Percentiles rank a stretch among this genome's conserved stretches.
Evolutionary conservation across 257 asterid species (phyloP).

Genomic region (Solanum ossicruentum): DNA sequence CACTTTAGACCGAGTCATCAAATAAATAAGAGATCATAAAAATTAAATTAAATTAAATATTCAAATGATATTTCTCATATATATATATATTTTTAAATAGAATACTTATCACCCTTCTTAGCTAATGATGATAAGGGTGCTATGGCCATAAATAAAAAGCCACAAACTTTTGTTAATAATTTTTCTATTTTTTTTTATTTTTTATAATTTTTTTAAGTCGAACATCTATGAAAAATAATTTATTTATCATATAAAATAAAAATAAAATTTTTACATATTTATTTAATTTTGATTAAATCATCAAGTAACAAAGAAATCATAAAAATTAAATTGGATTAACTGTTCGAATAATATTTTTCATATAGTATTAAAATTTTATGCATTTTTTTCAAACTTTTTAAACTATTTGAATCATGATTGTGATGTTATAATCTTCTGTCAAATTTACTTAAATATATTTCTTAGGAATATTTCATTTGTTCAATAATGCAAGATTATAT

Average conservation of each 20-base stretch:
- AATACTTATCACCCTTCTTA: not conserved
- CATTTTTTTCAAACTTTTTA: not conserved
- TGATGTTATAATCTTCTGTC: not conserved
- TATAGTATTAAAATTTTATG: not conserved
- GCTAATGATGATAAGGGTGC: not conserved
- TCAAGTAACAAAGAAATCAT: no score
- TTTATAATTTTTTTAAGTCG: not conserved
- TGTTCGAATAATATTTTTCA: no score
- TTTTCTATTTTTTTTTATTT: no score
- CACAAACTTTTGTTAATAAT: not conserved
- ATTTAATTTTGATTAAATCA: fast-evolving
- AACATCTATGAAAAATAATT: not conserved
- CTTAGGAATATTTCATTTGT: not conserved
- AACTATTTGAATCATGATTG: not conserved
- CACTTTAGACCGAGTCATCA: fast-evolving
- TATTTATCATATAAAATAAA: not conserved
- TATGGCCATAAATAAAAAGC: not conserved
- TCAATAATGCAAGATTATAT: not conserved
- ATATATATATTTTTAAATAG: no score
- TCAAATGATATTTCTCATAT: no score
- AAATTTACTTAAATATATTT: not conserved
- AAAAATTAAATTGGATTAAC: no score
- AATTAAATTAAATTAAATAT: no score
- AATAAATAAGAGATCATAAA: no score
- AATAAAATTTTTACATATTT: not conserved